These are phyloP conservation scores for Paramecium primaurelia DNA, from an alignment of 73 alveolate species.

Conservation along the genomic window DNA sequence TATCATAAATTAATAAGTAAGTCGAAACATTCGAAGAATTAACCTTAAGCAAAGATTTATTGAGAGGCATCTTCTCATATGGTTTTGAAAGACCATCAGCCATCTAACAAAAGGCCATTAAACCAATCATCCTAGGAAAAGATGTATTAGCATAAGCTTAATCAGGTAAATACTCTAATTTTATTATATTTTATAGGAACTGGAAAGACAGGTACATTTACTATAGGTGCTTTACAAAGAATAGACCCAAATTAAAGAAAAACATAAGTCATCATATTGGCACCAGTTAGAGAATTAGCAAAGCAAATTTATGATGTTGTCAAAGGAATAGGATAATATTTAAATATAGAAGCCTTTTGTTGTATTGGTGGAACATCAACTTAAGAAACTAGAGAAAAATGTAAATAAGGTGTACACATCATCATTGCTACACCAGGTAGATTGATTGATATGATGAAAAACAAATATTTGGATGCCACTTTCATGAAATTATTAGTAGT, in stretches of 20 bases:
- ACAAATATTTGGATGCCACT: slow-evolving; percentile 77
- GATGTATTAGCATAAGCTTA: slow-evolving; percentile 95
- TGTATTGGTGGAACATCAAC: slow-evolving; percentile 92
- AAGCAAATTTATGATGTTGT: slow-evolving; percentile 76
- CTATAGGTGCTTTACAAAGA: slow-evolving; percentile 84
- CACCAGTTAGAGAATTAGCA: slow-evolving; percentile 99
- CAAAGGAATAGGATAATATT: slow-evolving; percentile 78
- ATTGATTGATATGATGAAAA: slow-evolving; percentile 88
- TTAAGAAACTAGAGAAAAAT: slow-evolving; percentile 83
- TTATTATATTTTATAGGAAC: slow-evolving; percentile 71
- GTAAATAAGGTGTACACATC: slow-evolving; percentile 85
- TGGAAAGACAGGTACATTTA: slow-evolving; percentile 97
- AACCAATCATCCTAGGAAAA: slow-evolving; percentile 88
- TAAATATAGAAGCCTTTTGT: slow-evolving; percentile 82
- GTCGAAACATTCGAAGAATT: slow-evolving; percentile 40
- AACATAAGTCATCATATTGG: slow-evolving; percentile 95
- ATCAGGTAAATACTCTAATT: slow-evolving; percentile 30
- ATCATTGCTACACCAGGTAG: slow-evolving; percentile 96
- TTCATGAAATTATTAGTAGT: slow-evolving; percentile 81
- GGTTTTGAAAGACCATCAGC: slow-evolving; percentile 97
- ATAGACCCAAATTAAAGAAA: slow-evolving; percentile 77
- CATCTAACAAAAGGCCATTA: slow-evolving; percentile 93
- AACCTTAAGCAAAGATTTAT: not conserved
- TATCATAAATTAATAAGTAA: not conserved
- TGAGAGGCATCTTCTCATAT: slow-evolving; percentile 62